These are phyloP conservation scores for Penicillium hesseltinei DNA, from an alignment of 2,329 filamentous ascomycete species.

Conservation along the genomic window DNA sequence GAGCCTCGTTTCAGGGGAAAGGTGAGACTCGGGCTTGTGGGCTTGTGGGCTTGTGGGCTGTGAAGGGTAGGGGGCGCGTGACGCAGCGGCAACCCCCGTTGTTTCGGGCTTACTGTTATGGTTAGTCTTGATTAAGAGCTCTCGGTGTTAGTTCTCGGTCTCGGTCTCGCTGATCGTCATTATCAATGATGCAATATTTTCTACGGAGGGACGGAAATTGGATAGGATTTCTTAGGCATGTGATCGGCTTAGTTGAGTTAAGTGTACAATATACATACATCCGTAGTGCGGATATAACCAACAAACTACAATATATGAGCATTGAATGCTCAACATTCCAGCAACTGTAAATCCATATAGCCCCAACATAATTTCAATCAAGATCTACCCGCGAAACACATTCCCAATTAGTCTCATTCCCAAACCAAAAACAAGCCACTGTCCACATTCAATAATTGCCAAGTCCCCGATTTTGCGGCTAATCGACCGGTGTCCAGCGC, in stretches of 20 bases:
- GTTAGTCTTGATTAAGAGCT: background rate
- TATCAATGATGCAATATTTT: background rate
- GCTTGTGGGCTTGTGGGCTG: background rate
- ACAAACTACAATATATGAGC: background rate
- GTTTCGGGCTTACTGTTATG: background rate
- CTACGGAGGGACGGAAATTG: background rate
- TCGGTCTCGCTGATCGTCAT: background rate
- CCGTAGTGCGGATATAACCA: background rate
- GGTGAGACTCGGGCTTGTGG: slow-evolving; percentile 1
- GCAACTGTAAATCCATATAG: background rate
- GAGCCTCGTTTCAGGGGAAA: slow-evolving; percentile 7
- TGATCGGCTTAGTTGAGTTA: background rate
- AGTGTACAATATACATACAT: background rate
- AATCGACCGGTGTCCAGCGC: slow-evolving; percentile 11
- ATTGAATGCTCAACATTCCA: background rate
- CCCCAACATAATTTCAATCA: background rate
- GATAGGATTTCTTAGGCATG: background rate
- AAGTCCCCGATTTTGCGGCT: background rate
- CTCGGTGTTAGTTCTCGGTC: background rate
- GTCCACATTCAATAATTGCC: background rate
- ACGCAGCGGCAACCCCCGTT: background rate
- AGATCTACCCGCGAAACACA: background rate
- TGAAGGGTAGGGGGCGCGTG: background rate
- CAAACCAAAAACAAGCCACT: background rate
- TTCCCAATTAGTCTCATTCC: background rate